Evolutionary conservation across 2,329 filamentous ascomycete species (phyloP), one percentile per base, ranked within the genome.

Genomic region (Cucurbitaria berberidis): DNA sequence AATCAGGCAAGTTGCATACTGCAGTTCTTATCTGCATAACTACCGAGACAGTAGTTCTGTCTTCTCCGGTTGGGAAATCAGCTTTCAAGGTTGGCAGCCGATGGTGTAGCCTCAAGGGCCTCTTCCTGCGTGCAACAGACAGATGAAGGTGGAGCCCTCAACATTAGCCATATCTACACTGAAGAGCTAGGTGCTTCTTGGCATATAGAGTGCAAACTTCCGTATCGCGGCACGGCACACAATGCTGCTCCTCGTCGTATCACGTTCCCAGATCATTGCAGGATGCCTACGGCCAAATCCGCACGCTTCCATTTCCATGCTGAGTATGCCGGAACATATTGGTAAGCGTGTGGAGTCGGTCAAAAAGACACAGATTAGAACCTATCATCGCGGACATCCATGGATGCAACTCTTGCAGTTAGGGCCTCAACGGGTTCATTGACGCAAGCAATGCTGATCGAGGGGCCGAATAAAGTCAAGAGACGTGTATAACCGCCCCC

Each of bases 351-450:
- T n/a, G 38, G 16, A 2, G 18, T 16, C 29, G 16, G 39, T 43
- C 30, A 35, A 48, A 35, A 40, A 38, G 29, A 9, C 27, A 26
- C 7, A 48, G 44, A 46, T 22, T 43, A 44, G 54, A 44, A 50
- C 51, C 43, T 51, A 39, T 48, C 36, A 50, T 55, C 27, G 45
- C 47, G 34, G 30, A 43, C 41, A 16, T 49, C 50, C 53, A 56
- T 9, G 24, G 42, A 32, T 45, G 51, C 48, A 51, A 45, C 46
- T 26, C 51, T 51, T 5, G 13, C 49, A 51, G 35, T 44, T 59
- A 62, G 54, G 48, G 49, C 49, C 62, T 60, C 58, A 60, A 65
- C 58, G 65, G 59, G 60, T 55, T 48, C 51, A 30, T 52, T 54
- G 51, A 41, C 38, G 42, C 46, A 51, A 55, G 36, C 39, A 40